Evolutionary conservation across 345 rosid genomes (phyloP).

Genomic region (Erodium maritimum): DNA sequence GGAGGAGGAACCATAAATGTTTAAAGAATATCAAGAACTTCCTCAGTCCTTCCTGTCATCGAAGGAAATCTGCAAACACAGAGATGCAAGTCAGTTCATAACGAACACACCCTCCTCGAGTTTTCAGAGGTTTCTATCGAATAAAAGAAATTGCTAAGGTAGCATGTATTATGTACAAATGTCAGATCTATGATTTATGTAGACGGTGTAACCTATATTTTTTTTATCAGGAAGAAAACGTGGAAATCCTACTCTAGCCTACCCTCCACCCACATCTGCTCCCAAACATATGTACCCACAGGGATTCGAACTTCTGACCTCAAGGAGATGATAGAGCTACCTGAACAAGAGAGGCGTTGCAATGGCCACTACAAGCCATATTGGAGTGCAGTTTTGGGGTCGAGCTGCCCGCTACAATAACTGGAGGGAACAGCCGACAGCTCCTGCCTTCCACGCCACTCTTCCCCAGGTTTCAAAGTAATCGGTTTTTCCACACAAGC

Average conservation of each 20-base stretch:
- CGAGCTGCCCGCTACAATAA: slow-evolving; percentile 38
- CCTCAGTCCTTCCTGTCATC: background rate
- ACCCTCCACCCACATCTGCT: no score
- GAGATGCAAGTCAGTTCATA: background rate
- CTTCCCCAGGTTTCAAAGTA: slow-evolving; percentile 34
- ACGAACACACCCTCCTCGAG: no score
- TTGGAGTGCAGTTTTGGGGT: slow-evolving; percentile 20
- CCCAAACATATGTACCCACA: no score
- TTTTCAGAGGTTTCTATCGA: no score
- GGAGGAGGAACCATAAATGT: background rate
- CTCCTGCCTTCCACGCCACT: slow-evolving; percentile 33
- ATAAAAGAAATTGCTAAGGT: no score
- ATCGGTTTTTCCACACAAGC: slow-evolving; percentile 30
- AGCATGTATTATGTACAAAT: no score
- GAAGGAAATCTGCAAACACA: background rate
- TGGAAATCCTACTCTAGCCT: no score
- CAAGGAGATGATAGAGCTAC: background rate
- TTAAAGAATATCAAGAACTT: no score
- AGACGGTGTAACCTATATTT: no score
- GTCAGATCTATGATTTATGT: no score
- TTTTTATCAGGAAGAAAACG: no score
- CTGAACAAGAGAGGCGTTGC: background rate
- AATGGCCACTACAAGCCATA: background rate
- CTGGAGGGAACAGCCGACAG: slow-evolving; percentile 34
- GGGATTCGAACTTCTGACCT: no score